Percentiles rank a stretch among this genome's conserved stretches.
These are phyloP conservation scores for Bretziella fagacearum DNA, from an alignment of 2,329 filamentous ascomycete species.

Conservation along the genomic window DNA sequence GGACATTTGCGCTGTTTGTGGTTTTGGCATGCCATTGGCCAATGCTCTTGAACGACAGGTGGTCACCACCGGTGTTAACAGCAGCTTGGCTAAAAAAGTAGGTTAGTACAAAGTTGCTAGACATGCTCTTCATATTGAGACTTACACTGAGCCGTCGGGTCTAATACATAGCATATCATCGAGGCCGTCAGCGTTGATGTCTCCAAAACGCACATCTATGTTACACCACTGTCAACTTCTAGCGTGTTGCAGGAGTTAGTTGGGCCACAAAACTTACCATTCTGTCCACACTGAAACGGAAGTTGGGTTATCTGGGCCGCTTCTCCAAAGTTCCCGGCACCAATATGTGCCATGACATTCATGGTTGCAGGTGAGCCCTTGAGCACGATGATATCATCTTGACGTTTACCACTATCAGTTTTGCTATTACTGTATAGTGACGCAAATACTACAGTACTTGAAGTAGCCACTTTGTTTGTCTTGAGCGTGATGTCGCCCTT, in stretches of 20 bases:
- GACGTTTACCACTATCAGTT: not conserved
- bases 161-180: slow-evolving; percentile 21
- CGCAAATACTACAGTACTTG: slow-evolving; percentile 12
- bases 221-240: not conserved
- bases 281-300: slow-evolving; percentile 7
- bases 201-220: slow-evolving; percentile 8
- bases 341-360: not conserved
- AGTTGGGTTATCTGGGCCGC: not conserved
- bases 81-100: slow-evolving; percentile 6
- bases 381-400: slow-evolving; percentile 8
- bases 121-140: not conserved
- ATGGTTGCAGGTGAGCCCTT: not conserved
- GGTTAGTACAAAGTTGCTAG: not conserved
- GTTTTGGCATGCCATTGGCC: slow-evolving; percentile 6
- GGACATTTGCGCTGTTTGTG: slow-evolving; percentile 17
- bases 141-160: slow-evolving; percentile 16
- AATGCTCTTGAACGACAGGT: slow-evolving; percentile 8
- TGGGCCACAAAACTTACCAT: slow-evolving; percentile 1
- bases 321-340: not conserved
- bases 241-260: not conserved
- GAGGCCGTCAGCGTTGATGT: slow-evolving; percentile 17
- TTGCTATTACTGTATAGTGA: slow-evolving; percentile 11
- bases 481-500: not conserved
- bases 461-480: not conserved
- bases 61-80: slow-evolving; percentile 10